These are phyloP conservation scores for Paspalum vaginatum DNA, from an alignment of 176 grass and related monocot genomes.

Conservation along the genomic window DNA sequence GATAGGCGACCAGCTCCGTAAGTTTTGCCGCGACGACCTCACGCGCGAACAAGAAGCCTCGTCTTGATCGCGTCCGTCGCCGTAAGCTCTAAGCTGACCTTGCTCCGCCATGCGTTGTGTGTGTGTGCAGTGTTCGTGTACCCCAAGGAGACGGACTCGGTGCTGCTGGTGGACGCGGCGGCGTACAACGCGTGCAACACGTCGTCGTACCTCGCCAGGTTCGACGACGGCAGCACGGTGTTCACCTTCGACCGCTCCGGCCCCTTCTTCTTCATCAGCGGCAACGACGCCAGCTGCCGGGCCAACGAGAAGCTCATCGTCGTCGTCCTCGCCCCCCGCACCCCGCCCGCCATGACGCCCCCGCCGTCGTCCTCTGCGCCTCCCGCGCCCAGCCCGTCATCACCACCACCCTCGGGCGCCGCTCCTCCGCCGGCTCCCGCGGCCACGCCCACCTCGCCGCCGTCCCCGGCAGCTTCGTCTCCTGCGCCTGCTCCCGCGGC, in stretches of 20 bases:
- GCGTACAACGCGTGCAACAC: slow-evolving; percentile 82
- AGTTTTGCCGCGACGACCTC: background rate
- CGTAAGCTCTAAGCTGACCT: too few relatives aligned
- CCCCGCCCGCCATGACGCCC: background rate
- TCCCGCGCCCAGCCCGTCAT: background rate
- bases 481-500: background rate
- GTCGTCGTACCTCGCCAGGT: slow-evolving; percentile 37
- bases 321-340: slow-evolving; percentile 56
- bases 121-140: slow-evolving; percentile 70
- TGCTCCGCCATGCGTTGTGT: background rate
- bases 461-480: background rate
- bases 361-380: background rate
- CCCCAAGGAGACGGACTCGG: slow-evolving; percentile 58
- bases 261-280: slow-evolving; percentile 82
- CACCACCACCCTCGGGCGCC: background rate
- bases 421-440: slow-evolving; percentile 11
- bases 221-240: slow-evolving; percentile 64
- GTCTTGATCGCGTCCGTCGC: too few relatives aligned
- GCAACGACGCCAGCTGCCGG: slow-evolving; percentile 56
- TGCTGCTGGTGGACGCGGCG: slow-evolving; percentile 60
- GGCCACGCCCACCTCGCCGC: slow-evolving; percentile 15
- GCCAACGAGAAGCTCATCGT: slow-evolving; percentile 66
- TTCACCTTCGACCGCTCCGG: slow-evolving; percentile 71
- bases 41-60: too few relatives aligned
- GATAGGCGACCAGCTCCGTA: slow-evolving; percentile 75